These are phyloP conservation scores for Trichophyton equinum DNA, from an alignment of 2,329 filamentous ascomycete genomes.

Conservation along the genomic window DNA sequence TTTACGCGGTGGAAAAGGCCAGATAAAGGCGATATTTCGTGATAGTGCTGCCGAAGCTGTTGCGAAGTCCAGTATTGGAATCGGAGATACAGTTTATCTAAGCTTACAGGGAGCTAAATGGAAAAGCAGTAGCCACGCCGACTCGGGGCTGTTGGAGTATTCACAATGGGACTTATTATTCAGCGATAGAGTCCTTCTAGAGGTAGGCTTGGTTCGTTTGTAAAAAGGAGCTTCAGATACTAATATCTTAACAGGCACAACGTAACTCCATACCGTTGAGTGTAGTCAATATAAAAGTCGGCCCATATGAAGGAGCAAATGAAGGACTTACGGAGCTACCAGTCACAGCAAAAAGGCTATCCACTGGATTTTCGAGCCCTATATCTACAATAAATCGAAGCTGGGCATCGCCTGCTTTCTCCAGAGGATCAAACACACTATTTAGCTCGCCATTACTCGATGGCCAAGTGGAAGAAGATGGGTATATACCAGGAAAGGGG, in stretches of 20 bases:
- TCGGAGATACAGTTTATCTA: conserved; percentile 63
- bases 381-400: background rate
- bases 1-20: conserved; percentile 61
- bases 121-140: conserved; percentile 36
- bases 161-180: conserved; percentile 47
- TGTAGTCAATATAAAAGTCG: background rate
- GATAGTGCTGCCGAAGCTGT: conserved; percentile 59
- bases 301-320: background rate
- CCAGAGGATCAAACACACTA: conserved; percentile 58
- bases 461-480: conserved; percentile 55
- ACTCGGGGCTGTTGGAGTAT: conserved; percentile 20
- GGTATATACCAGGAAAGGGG: conserved; percentile 45
- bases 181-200: conserved; percentile 23
- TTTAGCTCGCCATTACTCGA: conserved; percentile 54
- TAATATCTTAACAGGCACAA: background rate
- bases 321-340: background rate
- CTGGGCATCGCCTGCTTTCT: conserved; percentile 70
- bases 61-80: conserved; percentile 54
- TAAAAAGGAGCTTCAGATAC: background rate
- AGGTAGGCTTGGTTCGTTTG: conserved; percentile 19
- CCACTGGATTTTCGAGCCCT: background rate
- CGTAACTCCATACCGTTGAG: background rate
- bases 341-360: background rate
- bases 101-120: conserved; percentile 58
- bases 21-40: conserved; percentile 65